Conservation (phyloP, 495 filamentous ascomycete species). For the Glonium stellatum region DNA sequence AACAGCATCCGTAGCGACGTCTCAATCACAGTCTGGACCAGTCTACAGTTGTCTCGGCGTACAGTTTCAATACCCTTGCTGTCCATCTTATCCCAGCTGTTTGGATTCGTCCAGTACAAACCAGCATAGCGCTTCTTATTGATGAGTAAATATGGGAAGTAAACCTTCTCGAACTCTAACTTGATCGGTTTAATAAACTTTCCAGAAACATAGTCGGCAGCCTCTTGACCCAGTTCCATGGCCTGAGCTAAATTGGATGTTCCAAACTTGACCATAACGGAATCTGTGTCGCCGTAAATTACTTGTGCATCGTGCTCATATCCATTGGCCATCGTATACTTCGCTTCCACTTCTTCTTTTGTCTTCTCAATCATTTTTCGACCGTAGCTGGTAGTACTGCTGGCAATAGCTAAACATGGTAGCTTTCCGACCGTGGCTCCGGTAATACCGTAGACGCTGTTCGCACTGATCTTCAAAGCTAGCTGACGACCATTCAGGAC, state of each 20-base stretch:
- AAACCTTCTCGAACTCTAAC: conserved; percentile 98
- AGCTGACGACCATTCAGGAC: conserved; percentile 96
- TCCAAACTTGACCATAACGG: conserved; percentile 99
- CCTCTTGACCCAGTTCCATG: conserved; percentile 93
- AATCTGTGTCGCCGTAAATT: conserved; percentile 98
- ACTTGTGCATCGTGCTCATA: conserved; percentile 91
- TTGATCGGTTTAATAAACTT: conserved; percentile 97
- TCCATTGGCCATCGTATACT: conserved; percentile 87
- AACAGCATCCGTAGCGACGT: conserved; percentile 92
- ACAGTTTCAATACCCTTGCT: conserved; percentile 99
- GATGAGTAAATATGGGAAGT: conserved; percentile 96
- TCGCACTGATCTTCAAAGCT: conserved; percentile 92
- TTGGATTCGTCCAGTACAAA: conserved; percentile 88
- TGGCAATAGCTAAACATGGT: conserved; percentile 90
- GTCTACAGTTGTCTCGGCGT: conserved; percentile 86
- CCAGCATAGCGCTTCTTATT: conserved; percentile 99
- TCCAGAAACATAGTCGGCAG: conserved; percentile 73
- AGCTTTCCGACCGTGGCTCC: conserved; percentile 94
- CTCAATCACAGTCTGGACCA: conserved; percentile 96
- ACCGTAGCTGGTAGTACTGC: conserved; percentile 91
- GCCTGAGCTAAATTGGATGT: conserved; percentile 72
- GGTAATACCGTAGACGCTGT: conserved; percentile 96
- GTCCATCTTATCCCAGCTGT: conserved; percentile 99
- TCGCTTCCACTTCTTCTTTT: conserved; percentile 81
- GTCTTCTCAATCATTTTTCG: conserved; percentile 98